Conservation (phyloP, 495 filamentous ascomycete genomes). For the Penicillium macrosclerotiorum region DNA sequence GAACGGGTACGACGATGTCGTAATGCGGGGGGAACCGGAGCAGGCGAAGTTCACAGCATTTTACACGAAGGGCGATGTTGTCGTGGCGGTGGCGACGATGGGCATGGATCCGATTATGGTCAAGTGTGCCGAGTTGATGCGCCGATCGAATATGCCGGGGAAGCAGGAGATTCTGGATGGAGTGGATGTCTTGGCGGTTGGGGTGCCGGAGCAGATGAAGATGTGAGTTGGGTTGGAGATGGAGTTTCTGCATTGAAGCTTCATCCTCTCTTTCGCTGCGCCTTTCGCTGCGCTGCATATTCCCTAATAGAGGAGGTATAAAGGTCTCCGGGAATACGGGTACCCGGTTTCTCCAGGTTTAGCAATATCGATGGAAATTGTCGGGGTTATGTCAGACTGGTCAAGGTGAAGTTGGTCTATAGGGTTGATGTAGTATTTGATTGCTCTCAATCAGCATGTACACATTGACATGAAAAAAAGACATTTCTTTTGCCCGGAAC, state of each 20-base stretch:
- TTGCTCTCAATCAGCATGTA: slow-evolving; percentile 20
- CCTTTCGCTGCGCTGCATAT: too few species aligned
- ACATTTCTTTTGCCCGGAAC: slow-evolving; percentile 24
- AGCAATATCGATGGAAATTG: too few species aligned
- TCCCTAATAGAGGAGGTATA: too few species aligned
- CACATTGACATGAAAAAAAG: slow-evolving; percentile 20
- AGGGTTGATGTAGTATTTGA: slow-evolving; percentile 4
- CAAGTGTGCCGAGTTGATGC: slow-evolving; percentile 84
- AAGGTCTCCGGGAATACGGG: too few species aligned
- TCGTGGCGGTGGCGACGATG: slow-evolving; percentile 94
- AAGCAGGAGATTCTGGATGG: slow-evolving; percentile 75
- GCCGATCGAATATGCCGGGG: slow-evolving; percentile 72
- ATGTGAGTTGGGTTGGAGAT: too few species aligned
- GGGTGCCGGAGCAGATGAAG: background rate
- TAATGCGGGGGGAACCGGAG: slow-evolving; percentile 72
- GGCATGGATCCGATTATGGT: slow-evolving; percentile 82
- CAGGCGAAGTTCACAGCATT: slow-evolving; percentile 85
- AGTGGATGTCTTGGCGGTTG: slow-evolving; percentile 65
- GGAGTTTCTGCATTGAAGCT: too few species aligned
- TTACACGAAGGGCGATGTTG: slow-evolving; percentile 80
- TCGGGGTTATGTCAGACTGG: too few species aligned
- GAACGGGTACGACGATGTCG: slow-evolving; percentile 78
- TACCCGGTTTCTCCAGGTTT: too few species aligned
- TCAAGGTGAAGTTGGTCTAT: too few species aligned
- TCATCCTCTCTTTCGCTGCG: too few species aligned